Percentiles rank a stretch among this genome's conserved stretches.
phyloP scores from a whole-genome alignment of 2,329 filamentous ascomycete genomes.

The Beauveria asiatica region DNA sequence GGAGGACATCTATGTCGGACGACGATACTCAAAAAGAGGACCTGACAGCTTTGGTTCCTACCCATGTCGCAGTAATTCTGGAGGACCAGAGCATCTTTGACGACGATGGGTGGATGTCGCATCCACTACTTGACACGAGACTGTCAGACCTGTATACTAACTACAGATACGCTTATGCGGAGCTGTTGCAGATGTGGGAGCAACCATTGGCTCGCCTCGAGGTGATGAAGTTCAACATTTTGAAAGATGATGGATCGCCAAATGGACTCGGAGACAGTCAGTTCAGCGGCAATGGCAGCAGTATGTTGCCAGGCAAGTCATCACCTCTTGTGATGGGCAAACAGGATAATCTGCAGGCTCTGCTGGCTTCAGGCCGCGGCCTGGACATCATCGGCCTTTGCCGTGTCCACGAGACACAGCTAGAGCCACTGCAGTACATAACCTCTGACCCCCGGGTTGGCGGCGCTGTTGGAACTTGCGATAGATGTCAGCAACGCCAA shows the following conservation, averaged over 20 bases:
- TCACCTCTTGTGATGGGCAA: constrained; percentile 50
- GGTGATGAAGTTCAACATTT: constrained; percentile 60
- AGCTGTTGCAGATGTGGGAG: constrained; percentile 59
- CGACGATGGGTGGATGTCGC: constrained; percentile 56
- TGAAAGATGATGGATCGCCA: constrained; percentile 37
- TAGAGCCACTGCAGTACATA: constrained; percentile 48
- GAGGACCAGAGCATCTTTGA: constrained; percentile 59
- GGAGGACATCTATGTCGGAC: constrained; percentile 45
- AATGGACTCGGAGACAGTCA: constrained; percentile 13
- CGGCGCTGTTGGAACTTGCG: constrained; percentile 41
- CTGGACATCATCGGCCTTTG: constrained; percentile 57
- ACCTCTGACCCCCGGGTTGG: constrained; percentile 30
- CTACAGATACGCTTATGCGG: constrained; percentile 59
- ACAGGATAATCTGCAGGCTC: constrained; percentile 41
- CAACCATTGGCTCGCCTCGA: constrained; percentile 55
- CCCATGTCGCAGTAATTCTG: constrained; percentile 44
- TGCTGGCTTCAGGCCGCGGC: constrained; percentile 45
- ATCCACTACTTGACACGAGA: constrained; percentile 46
- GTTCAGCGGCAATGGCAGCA: constrained; percentile 18
- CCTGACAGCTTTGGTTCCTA: constrained; percentile 37
- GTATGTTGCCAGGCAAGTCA: constrained; percentile 27
- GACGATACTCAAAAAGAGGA: constrained; percentile 43
- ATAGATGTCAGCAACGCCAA: constrained; percentile 46
- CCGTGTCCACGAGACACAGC: constrained; percentile 51
- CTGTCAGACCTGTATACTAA: constrained; percentile 43